Percentiles rank a stretch among this genome's conserved stretches.
Evolutionary conservation across 129 eudicot genomes (phyloP).

Genomic region (Sambucus nigra): DNA sequence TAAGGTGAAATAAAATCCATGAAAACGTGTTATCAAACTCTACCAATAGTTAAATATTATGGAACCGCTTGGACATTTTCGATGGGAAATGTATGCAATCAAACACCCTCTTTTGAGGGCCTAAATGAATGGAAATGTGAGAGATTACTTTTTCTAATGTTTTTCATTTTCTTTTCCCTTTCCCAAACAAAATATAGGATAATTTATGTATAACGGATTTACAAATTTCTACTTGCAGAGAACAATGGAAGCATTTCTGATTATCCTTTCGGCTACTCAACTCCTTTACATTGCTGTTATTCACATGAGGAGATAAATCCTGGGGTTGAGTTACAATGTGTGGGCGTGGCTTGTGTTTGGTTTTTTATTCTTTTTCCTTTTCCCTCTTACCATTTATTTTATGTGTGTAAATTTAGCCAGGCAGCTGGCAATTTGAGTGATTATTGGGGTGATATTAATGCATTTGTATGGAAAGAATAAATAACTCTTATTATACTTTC

Average conservation of each 20-base stretch:
- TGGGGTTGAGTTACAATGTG: slow-evolving; percentile 1
- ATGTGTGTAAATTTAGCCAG: slow-evolving; percentile 12
- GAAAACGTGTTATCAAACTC: no score
- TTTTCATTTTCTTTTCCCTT: background rate
- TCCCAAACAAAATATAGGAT: background rate
- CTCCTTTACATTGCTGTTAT: slow-evolving; percentile 57
- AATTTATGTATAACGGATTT: no score
- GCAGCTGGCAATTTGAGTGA: background rate
- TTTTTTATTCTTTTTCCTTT: slow-evolving; percentile 2
- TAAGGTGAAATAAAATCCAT: no score
- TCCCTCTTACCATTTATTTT: slow-evolving; percentile 3
- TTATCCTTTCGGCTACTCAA: slow-evolving; percentile 81
- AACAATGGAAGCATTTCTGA: slow-evolving; percentile 90
- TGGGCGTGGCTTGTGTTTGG: background rate
- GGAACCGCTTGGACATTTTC: no score
- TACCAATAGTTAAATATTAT: no score
- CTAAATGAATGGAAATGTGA: no score
- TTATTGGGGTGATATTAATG: slow-evolving; percentile 8
- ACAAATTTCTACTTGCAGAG: slow-evolving; percentile 32
- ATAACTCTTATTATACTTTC: no score
- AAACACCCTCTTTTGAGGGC: no score
- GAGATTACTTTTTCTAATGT: no score
- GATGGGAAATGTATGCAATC: no score
- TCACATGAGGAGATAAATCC: slow-evolving; percentile 20
- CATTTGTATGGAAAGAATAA: slow-evolving; percentile 13